Conservation (phyloP, 768 basidiomycete species). For the Pulveroboletus sp. region DNA sequence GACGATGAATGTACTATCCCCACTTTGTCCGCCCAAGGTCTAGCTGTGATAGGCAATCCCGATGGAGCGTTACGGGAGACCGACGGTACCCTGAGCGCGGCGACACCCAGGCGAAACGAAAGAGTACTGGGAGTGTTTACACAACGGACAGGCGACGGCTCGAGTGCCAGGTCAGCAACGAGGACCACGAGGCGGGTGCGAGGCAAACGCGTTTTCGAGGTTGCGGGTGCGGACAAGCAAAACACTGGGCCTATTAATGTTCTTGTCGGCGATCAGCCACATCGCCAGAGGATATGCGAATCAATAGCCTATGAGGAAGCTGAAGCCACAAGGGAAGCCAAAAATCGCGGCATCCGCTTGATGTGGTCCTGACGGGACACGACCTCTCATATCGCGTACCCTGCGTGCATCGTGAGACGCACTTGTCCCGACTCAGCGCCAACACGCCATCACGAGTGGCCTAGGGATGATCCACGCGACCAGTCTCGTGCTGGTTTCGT, state of each 20-base stretch:
- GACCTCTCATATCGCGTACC: too few species aligned
- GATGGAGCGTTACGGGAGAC: conserved; percentile 1
- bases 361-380: background rate
- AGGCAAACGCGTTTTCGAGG: conserved; percentile 3
- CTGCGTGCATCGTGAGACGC: too few species aligned
- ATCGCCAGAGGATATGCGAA: background rate
- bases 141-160: too few species aligned
- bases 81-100: conserved; percentile 2
- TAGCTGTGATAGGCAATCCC: background rate
- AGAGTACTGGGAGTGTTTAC: background rate
- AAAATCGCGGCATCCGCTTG: background rate
- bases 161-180: background rate
- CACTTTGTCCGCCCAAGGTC: background rate
- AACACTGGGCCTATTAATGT: background rate
- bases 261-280: background rate
- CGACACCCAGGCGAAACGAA: background rate
- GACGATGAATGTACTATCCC: background rate
- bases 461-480: too few species aligned
- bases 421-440: too few species aligned
- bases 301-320: background rate
- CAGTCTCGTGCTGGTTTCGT: too few species aligned
- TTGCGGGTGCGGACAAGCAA: background rate
- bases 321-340: background rate
- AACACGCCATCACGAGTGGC: too few species aligned
- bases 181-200: conserved; percentile 10